Percentiles rank a stretch among this genome's conserved stretches.
Evolutionary conservation across 352 stramenopile genomes (phyloP).

Genomic region (Thraustotheca clavata): DNA sequence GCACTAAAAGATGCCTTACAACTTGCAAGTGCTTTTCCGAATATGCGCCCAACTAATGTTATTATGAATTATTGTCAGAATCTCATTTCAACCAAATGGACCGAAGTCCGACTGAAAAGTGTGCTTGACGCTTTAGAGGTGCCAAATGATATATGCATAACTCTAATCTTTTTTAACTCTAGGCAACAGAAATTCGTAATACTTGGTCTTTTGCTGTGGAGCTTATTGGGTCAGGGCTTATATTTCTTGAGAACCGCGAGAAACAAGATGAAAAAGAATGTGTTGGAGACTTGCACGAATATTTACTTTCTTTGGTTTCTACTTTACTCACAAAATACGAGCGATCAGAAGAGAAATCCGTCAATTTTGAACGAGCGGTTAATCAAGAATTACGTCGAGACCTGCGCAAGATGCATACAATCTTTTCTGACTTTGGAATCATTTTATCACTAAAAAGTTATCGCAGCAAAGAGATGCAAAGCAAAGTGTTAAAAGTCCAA

Average conservation of each 20-base stretch:
- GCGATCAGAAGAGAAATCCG: neutral
- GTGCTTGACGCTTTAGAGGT: conserved; percentile 2
- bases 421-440: neutral
- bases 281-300: neutral
- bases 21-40: conserved; percentile 3
- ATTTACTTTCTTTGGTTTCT: neutral
- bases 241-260: neutral
- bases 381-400: neutral
- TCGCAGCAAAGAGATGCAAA: neutral
- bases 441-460: neutral
- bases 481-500: neutral
- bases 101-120: neutral
- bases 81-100: neutral
- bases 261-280: neutral
- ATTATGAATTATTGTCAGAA: conserved; percentile 9
- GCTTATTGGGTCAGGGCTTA: conserved; percentile 4
- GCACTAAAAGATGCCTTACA: conserved; percentile 12
- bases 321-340: neutral
- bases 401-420: neutral
- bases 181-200: neutral
- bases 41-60: neutral
- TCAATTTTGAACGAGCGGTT: neutral
- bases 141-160: neutral
- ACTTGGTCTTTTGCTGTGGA: conserved; percentile 7
- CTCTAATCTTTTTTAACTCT: neutral